These are phyloP conservation scores for Kwoniella shandongensis DNA, from an alignment of 768 basidiomycete genomes.

Conservation along the genomic window DNA sequence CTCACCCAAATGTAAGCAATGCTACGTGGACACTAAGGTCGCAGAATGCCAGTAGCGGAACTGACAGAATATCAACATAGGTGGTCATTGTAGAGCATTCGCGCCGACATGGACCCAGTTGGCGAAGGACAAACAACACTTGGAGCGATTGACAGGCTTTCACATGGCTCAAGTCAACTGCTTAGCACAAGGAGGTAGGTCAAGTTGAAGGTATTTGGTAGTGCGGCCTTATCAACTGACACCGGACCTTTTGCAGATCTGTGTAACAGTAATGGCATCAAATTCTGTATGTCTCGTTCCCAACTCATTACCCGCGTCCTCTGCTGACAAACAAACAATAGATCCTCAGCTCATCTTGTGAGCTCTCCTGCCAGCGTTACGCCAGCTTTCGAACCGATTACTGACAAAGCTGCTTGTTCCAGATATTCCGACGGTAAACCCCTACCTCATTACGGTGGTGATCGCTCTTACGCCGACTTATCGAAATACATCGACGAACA, in stretches of 20 bases:
- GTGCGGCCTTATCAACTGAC: too few species aligned
- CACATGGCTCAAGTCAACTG: slow-evolving; percentile 81
- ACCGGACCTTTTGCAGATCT: too few species aligned
- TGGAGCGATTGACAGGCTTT: slow-evolving; percentile 58
- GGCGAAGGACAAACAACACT: slow-evolving; percentile 55
- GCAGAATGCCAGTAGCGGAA: too few species aligned
- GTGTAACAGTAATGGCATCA: slow-evolving; percentile 68
- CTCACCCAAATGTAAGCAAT: slow-evolving; percentile 69
- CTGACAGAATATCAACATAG: slow-evolving; percentile 21
- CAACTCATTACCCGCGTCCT: not conserved
- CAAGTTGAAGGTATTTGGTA: too few species aligned
- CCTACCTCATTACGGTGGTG: slow-evolving; percentile 61
- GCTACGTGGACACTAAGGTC: not conserved
- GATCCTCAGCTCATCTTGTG: slow-evolving; percentile 75
- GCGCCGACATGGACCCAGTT: slow-evolving; percentile 79
- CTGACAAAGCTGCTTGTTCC: too few species aligned
- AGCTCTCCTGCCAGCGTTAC: not conserved
- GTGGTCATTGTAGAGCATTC: slow-evolving; percentile 71
- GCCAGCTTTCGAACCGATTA: too few species aligned
- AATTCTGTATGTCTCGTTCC: slow-evolving; percentile 58
- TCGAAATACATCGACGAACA: slow-evolving; percentile 62
- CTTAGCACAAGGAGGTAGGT: slow-evolving; percentile 69
- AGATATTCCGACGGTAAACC: slow-evolving; percentile 62
- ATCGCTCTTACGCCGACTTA: slow-evolving; percentile 62
- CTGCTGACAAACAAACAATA: slow-evolving; percentile 6